A percentile compares a stretch with the other conserved stretches of the same genome.
Evolutionary conservation across 345 rosid genomes (phyloP).

Genomic region (Heritiera littoralis): DNA sequence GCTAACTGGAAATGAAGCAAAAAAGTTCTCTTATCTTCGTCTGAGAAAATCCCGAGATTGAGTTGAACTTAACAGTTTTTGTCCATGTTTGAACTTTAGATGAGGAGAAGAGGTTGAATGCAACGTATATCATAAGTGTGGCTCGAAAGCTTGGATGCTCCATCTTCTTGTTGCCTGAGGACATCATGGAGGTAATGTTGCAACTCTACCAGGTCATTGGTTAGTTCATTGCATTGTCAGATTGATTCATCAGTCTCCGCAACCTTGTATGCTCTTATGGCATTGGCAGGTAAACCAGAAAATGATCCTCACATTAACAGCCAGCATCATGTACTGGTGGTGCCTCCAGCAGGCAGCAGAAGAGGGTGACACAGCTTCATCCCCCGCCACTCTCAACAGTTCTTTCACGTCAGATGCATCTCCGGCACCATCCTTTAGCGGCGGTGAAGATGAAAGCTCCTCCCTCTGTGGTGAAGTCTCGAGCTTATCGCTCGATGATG

Average conservation of each 20-base stretch:
- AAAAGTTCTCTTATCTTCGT: background rate
- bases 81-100: conserved; percentile 38
- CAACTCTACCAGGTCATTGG: background rate
- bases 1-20: background rate
- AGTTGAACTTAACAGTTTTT: conserved; percentile 11
- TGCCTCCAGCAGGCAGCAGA: conserved; percentile 59
- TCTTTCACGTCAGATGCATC: conserved; percentile 56
- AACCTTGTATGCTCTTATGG: too few relatives aligned
- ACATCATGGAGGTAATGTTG: conserved; percentile 76
- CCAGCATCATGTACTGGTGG: conserved; percentile 97
- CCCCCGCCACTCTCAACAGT: conserved; percentile 38
- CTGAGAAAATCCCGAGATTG: background rate
- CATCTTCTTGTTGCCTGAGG: conserved; percentile 92
- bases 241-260: background rate
- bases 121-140: conserved; percentile 90
- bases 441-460: conserved; percentile 67
- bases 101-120: conserved; percentile 89
- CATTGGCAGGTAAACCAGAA: conserved; percentile 80
- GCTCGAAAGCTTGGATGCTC: conserved; percentile 98
- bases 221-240: background rate
- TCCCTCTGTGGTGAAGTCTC: conserved; percentile 64
- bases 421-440: conserved; percentile 59
- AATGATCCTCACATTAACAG: conserved; percentile 82
- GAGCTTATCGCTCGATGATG: conserved; percentile 54
- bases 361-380: conserved; percentile 58